phyloP scores from a whole-genome alignment of 148 eudicot species.

The Rhododendron ferrugineum region DNA sequence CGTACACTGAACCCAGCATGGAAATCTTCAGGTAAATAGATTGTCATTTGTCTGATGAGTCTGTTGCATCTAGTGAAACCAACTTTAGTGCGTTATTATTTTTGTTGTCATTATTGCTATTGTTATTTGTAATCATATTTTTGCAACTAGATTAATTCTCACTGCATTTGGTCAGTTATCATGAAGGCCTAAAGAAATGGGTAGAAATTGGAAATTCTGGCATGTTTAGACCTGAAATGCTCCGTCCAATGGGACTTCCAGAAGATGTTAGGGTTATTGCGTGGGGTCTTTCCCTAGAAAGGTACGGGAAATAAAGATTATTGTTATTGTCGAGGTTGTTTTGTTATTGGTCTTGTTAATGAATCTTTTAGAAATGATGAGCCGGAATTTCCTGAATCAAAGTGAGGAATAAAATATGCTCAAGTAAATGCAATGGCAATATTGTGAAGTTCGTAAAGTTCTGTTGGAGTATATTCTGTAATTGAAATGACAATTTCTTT shows the following conservation, averaged over 20 bases:
- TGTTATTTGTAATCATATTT: background rate
- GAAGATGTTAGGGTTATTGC: conserved; percentile 96
- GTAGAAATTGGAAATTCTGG: conserved; percentile 95
- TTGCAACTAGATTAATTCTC: background rate
- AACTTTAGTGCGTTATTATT: background rate
- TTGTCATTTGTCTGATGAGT: background rate
- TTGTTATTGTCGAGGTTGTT: background rate
- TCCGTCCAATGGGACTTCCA: conserved; percentile 95
- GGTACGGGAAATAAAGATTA: conserved; percentile 27
- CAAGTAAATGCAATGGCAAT: background rate
- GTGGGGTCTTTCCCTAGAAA: conserved; percentile 96
- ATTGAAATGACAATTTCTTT: background rate
- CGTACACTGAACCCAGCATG: conserved; percentile 47
- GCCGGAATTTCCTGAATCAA: background rate
- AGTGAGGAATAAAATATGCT: background rate
- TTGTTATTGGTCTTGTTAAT: background rate
- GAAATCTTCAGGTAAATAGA: conserved; percentile 76
- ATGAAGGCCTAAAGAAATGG: conserved; percentile 87
- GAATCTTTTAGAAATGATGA: background rate
- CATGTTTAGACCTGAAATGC: conserved; percentile 94
- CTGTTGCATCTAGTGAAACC: background rate
- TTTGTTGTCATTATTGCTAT: background rate
- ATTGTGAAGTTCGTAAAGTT: background rate
- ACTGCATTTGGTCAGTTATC: conserved; percentile 48
- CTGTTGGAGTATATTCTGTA: background rate